Conservation (phyloP, 768 basidiomycete genomes). For the Cantharellus anzutake region DNA sequence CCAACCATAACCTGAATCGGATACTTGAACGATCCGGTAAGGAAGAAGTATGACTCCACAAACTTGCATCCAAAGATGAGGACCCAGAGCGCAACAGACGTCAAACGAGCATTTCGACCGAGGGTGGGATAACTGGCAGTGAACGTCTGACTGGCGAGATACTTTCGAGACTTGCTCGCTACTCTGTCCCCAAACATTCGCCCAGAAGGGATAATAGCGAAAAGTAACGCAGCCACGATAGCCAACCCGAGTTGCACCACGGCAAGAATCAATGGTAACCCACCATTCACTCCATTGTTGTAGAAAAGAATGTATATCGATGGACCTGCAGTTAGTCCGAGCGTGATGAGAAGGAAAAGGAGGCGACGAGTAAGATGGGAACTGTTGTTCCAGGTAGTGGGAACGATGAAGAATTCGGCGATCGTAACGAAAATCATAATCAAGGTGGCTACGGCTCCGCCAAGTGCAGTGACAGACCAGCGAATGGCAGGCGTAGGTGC, state of each 20-base stretch:
- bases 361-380: conserved; percentile 87
- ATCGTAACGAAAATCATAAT: conserved; percentile 95
- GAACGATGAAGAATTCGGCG: conserved; percentile 93
- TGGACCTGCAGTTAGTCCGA: conserved; percentile 80
- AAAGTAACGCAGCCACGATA: conserved; percentile 65
- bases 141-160: conserved; percentile 95
- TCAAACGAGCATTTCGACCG: conserved; percentile 41
- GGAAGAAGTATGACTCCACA: conserved; percentile 93
- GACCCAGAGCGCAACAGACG: conserved; percentile 69
- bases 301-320: conserved; percentile 88
- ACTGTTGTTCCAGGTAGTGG: conserved; percentile 96
- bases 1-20: conserved; percentile 90
- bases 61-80: conserved; percentile 95
- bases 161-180: conserved; percentile 85
- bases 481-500: conserved; percentile 52
- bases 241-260: conserved; percentile 95
- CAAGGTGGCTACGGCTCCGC: conserved; percentile 84
- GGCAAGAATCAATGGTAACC: conserved; percentile 77
- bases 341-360: conserved; percentile 74
- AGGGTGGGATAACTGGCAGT: conserved; percentile 84
- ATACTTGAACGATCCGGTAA: conserved; percentile 84
- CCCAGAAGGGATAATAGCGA: conserved; percentile 84
- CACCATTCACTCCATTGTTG: conserved; percentile 31
- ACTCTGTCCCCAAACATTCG: conserved; percentile 99
- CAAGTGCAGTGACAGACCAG: conserved; percentile 88